Evolutionary conservation across 1,284 basidiomycete species (phyloP).

Genomic region (Gomphus bonarii): DNA sequence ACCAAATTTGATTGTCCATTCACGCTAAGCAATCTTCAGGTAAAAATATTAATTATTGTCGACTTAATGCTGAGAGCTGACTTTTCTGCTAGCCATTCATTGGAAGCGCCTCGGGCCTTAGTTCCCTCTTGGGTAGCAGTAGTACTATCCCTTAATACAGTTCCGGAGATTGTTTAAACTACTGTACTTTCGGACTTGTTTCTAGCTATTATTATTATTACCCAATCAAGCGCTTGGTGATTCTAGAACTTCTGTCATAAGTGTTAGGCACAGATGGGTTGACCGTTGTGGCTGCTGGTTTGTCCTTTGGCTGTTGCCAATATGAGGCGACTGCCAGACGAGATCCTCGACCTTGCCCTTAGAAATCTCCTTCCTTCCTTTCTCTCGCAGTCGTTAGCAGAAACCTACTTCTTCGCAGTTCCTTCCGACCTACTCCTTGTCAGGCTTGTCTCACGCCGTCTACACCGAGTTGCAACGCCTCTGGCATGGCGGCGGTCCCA

Average conservation of each 20-base stretch:
- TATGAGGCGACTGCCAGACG: constrained; percentile 1
- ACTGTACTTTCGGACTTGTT: background rate
- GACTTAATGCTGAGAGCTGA: background rate
- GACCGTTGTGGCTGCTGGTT: no score
- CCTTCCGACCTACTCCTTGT: constrained; percentile 3
- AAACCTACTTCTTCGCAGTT: constrained; percentile 6
- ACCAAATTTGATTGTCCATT: constrained; percentile 65
- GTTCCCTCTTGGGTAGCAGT: background rate
- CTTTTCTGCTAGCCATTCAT: constrained; percentile 6
- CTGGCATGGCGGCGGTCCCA: constrained; percentile 9
- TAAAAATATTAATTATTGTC: background rate
- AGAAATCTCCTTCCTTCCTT: constrained; percentile 5
- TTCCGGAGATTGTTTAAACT: background rate
- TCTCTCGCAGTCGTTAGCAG: constrained; percentile 7
- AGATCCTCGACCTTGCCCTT: constrained; percentile 9
- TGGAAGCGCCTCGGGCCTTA: background rate
- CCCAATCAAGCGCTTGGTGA: background rate
- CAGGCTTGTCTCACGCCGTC: constrained; percentile 2
- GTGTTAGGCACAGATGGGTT: no score
- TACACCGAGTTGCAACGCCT: constrained; percentile 9
- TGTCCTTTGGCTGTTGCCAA: no score
- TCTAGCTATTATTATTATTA: background rate
- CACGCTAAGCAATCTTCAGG: constrained; percentile 15
- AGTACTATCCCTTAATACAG: background rate
- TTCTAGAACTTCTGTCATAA: background rate